Conservation (phyloP, 495 filamentous ascomycete species). For the Staphylotrichum tortipilum region DNA sequence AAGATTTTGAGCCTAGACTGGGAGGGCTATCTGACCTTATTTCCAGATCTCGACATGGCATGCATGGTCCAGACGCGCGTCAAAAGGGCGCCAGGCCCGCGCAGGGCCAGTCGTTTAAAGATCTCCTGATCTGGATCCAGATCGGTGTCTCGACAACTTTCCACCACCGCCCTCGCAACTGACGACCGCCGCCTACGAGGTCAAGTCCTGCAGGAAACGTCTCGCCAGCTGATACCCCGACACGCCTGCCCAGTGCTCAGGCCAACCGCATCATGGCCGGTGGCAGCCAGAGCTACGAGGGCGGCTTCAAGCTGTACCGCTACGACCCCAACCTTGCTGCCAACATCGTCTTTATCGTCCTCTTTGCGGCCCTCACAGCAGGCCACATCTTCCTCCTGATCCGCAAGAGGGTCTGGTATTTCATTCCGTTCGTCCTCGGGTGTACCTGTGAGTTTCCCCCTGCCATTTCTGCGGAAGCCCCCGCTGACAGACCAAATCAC, state of each 20-base stretch:
- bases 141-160: too few species aligned
- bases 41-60: neutral
- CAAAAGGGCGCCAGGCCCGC: neutral
- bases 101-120: too few species aligned
- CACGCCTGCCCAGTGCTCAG: too few species aligned
- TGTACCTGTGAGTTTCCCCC: slow-evolving; percentile 40
- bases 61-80: neutral
- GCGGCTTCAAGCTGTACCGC: slow-evolving; percentile 25
- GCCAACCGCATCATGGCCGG: neutral
- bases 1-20: neutral
- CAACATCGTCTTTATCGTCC: slow-evolving; percentile 39
- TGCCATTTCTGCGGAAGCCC: neutral
- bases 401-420: slow-evolving; percentile 48
- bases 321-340: slow-evolving; percentile 44
- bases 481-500: neutral
- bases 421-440: slow-evolving; percentile 51
- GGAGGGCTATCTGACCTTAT: neutral
- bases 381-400: slow-evolving; percentile 43
- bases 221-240: too few species aligned
- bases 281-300: neutral
- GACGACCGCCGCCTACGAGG: too few species aligned
- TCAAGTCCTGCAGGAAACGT: too few species aligned
- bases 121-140: too few species aligned
- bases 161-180: too few species aligned
- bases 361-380: slow-evolving; percentile 42